Base-by-base conservation (phyloP, 129 eudicot species). In the Flaveria ramosissima region DNA sequence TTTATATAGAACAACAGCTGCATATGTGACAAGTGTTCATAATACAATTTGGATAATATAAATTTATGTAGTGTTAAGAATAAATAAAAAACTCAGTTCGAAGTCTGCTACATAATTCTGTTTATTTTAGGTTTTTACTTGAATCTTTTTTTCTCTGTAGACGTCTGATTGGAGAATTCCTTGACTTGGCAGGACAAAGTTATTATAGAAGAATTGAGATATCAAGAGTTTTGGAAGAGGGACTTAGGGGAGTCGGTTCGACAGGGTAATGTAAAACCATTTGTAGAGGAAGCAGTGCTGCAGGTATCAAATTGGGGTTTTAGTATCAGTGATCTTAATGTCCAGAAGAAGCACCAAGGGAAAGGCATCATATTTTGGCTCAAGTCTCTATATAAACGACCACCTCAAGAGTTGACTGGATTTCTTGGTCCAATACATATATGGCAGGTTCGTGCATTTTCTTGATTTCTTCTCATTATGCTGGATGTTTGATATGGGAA, bases 261-360 rank as follows among this genome's bases (percentile, higher is more conserved):
- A 47, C 97, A 93, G 59, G 85, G 83, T 68, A 87, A 77, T 70
- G 91, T 61, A 62, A 88, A 77, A 80, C 97, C 98, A 57, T 93
- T 86, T 85, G 78, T 88, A 13, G 96, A 93, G 82, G 98, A 93
- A 88, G 92, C 97, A 32, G 82, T 81, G 36, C 69, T 93, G 78
- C 97, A 83, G 86, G 97, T 90, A 42, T 88, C 98, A 47, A 76
- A 72, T 75, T 93, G 97, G 98, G 97, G 93, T 65, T 93, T 93
- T 84, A 88, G 88, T 75, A 78, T 90, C 32, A 70, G 85, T 70
- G 98, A 93, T 74, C 92, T 93, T 69, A 81, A 88, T 78, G 68
- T 85, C 16, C 86, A 72, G 60, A 86, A 88, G 81, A 84, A 81
- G 68, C 82, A 6, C 46, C 62, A 70, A 45, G 81, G 83, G 32